A percentile compares a stretch with the other conserved stretches of the same genome.
phyloP scores from a whole-genome alignment of 805 yeast species.

The Kregervanrija fluxuum region DNA sequence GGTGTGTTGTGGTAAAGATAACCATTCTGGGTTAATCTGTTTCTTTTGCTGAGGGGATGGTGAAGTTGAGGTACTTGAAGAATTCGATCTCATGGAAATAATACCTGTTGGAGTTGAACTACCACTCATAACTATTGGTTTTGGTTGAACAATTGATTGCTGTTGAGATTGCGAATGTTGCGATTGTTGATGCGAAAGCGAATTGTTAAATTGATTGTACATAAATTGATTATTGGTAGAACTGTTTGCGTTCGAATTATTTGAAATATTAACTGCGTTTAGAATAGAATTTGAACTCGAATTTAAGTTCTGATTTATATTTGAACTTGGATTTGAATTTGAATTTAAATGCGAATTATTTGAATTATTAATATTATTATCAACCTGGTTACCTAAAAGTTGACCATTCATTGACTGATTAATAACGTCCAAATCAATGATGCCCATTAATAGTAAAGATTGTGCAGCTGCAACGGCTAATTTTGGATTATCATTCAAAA shows the following conservation, averaged over 20 bases:
- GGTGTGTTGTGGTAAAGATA: conserved; percentile 40
- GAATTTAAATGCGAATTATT: not conserved
- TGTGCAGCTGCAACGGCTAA: conserved; percentile 66
- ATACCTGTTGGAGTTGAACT: conserved; percentile 4
- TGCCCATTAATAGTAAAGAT: conserved; percentile 69
- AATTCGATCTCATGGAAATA: not conserved
- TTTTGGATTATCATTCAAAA: conserved; percentile 46
- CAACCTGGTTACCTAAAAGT: not conserved
- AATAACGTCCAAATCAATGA: conserved; percentile 64
- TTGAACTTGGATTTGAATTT: conserved; percentile 13
- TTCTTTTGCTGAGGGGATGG: conserved; percentile 5
- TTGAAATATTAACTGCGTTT: not conserved
- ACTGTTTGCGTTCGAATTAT: not conserved
- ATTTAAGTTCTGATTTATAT: not conserved
- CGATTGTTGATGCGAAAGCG: not conserved
- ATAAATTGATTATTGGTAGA: too few species aligned
- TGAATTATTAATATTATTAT: not conserved
- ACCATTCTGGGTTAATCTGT: conserved; percentile 35
- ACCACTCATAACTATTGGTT: not conserved
- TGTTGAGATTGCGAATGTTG: conserved; percentile 13
- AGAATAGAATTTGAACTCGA: not conserved
- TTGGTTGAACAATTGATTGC: conserved; percentile 3
- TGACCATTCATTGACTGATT: conserved; percentile 37
- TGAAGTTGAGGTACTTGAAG: conserved; percentile 3
- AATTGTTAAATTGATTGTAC: too few species aligned